Conservation (phyloP, 441 rosid genomes). For the Euphorbia corollata region DNA sequence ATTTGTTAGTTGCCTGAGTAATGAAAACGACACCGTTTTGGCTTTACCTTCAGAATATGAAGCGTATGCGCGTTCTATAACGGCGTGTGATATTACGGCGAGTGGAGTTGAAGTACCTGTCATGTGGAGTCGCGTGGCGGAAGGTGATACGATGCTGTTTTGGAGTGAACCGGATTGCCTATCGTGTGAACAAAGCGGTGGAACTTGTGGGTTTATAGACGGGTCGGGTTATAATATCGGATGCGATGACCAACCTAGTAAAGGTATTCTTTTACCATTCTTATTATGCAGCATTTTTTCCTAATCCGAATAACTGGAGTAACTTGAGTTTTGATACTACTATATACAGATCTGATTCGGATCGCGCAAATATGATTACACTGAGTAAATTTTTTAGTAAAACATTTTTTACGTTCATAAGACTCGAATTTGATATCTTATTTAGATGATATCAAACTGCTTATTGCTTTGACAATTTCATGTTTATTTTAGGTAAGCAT, state of each 20-base stretch:
- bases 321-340: no score
- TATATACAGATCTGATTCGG: no score
- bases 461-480: no score
- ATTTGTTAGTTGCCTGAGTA: slow-evolving; percentile 28
- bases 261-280: background rate
- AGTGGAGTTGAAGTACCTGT: slow-evolving; percentile 19
- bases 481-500: no score
- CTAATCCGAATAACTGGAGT: no score
- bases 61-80: no score
- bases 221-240: slow-evolving; percentile 4
- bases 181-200: slow-evolving; percentile 22
- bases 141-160: slow-evolving; percentile 11
- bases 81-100: slow-evolving; percentile 16
- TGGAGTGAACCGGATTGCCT: slow-evolving; percentile 34
- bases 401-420: no score
- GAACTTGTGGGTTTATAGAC: slow-evolving; percentile 26
- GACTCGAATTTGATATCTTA: no score
- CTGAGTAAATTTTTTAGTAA: no score
- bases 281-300: no score
- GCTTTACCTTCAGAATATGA: slow-evolving; percentile 1
- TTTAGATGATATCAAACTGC: no score
- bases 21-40: slow-evolving; percentile 20
- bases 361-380: no score
- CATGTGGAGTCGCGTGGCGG: slow-evolving; percentile 9
- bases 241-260: slow-evolving; percentile 9